Base-by-base conservation (phyloP, 129 eudicot species). In the Glebionis coronaria region DNA sequence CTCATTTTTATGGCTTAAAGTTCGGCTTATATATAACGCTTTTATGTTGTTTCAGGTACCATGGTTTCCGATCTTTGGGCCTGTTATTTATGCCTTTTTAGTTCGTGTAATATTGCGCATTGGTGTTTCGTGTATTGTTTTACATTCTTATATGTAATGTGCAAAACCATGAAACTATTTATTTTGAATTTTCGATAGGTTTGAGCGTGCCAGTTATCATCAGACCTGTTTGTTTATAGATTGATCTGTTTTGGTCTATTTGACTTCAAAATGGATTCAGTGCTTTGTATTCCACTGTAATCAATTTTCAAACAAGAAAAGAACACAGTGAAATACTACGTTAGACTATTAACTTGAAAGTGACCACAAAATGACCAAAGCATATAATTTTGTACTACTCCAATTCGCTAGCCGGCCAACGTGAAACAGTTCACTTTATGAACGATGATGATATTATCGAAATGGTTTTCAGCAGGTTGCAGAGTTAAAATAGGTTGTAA, bases 31-130 rank as follows among this genome's bases (percentile, higher is more conserved):
- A 70, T 79, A 49, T 19, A n/a, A n/a, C 35, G 61, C 3, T 58
- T 14, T 18, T 57, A 29, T n/a, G 72, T 49, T 92, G 73, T 76
- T 57, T 12, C 83, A 85, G 78, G 73, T 79, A 49, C 27, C 31
- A 71, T 6, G n/a, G n/a, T n/a, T n/a, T n/a, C n/a, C n/a, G n/a
- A n/a, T n/a, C n/a, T n/a, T n/a, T n/a, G n/a, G n/a, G n/a, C n/a
- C n/a, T 70, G 14, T 18, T 57, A 29, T 5, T 51, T 1, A 54
- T 63, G 72, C 29, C 27, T 76, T 68, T 15, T 59, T 19, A 56
- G 66, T 35, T 67, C 67, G 40, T 57, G 70, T 50, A 66, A 59
- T 19, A 70, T 78, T n/a, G n/a, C n/a, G n/a, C n/a, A n/a, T n/a
- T n/a, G n/a, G n/a, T n/a, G n/a, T n/a, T n/a, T n/a, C 21, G 64